Conservation (phyloP, 345 rosid species). For the Cardiospermum halicacabum region DNA sequence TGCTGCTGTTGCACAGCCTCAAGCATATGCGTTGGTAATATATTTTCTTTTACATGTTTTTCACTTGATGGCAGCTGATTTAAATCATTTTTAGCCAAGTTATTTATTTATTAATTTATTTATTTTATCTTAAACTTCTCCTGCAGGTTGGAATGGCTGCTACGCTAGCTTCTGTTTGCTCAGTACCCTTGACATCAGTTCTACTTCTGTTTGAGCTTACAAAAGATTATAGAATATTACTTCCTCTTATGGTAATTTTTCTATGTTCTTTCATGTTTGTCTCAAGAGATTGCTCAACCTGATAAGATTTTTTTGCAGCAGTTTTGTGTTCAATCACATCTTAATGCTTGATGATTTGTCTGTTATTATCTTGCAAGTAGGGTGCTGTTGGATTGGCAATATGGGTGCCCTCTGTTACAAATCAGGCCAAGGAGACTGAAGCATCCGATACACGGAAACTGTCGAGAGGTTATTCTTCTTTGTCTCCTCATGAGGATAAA, state of each 20-base stretch:
- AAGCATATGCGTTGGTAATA: constrained; percentile 94
- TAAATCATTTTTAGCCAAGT: constrained; percentile 12
- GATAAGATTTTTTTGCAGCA: background rate
- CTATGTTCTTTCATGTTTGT: constrained; percentile 5
- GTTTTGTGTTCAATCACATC: background rate
- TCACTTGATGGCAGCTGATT: background rate
- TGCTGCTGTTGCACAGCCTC: constrained; percentile 97
- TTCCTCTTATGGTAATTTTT: constrained; percentile 87
- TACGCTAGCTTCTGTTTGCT: constrained; percentile 94
- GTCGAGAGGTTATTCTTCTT: constrained; percentile 67
- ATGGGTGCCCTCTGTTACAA: constrained; percentile 97
- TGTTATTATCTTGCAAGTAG: constrained; percentile 31
- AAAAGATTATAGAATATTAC: constrained; percentile 91
- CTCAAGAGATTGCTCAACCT: constrained; percentile 1
- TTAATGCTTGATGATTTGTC: constrained; percentile 4
- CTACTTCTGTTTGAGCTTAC: constrained; percentile 91
- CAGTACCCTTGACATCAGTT: constrained; percentile 96
- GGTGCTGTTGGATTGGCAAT: constrained; percentile 99
- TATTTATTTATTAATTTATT: too few relatives aligned
- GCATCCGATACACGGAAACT: constrained; percentile 46
- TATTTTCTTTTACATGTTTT: constrained; percentile 5
- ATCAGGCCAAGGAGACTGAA: constrained; percentile 75
- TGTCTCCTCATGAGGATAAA: constrained; percentile 50
- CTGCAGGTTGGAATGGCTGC: constrained; percentile 99
- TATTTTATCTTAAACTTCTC: constrained; percentile 16